Conservation (phyloP, 371 early-diverging fungal species). For the Gilbertella persicaria region DNA sequence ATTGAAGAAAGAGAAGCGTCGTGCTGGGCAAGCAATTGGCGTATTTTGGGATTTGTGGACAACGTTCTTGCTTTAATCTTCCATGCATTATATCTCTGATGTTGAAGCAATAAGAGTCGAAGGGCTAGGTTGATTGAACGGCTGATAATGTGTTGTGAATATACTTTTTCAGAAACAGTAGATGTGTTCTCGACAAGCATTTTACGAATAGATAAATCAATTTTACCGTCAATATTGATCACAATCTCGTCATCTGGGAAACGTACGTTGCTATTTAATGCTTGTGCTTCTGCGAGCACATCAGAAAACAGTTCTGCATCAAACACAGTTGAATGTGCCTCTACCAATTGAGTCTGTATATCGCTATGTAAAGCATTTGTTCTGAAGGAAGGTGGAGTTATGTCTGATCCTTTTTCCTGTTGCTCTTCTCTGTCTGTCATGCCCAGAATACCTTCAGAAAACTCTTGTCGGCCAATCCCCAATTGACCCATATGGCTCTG, state of each 20-base stretch:
- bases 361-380: slow-evolving; percentile 11
- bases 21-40: slow-evolving; percentile 21
- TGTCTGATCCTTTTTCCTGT: background rate
- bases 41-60: slow-evolving; percentile 33
- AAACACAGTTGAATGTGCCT: slow-evolving; percentile 57
- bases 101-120: slow-evolving; percentile 40
- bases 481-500: slow-evolving; percentile 24
- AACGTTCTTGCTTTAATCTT: slow-evolving; percentile 34
- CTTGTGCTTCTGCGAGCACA: slow-evolving; percentile 59
- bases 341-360: slow-evolving; percentile 46
- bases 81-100: slow-evolving; percentile 43
- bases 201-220: slow-evolving; percentile 47
- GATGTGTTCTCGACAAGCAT: slow-evolving; percentile 6
- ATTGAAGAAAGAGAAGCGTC: background rate
- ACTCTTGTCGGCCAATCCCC: slow-evolving; percentile 8
- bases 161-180: background rate
- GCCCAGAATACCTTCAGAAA: slow-evolving; percentile 23
- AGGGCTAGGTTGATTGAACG: slow-evolving; percentile 35
- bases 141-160: slow-evolving; percentile 24
- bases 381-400: background rate
- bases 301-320: slow-evolving; percentile 60
- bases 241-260: slow-evolving; percentile 57
- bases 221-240: slow-evolving; percentile 56
- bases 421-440: background rate
- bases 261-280: slow-evolving; percentile 45